Conservation (phyloP, 192 early-diverging fungal genomes). For the Linnemannia elongata region DNA sequence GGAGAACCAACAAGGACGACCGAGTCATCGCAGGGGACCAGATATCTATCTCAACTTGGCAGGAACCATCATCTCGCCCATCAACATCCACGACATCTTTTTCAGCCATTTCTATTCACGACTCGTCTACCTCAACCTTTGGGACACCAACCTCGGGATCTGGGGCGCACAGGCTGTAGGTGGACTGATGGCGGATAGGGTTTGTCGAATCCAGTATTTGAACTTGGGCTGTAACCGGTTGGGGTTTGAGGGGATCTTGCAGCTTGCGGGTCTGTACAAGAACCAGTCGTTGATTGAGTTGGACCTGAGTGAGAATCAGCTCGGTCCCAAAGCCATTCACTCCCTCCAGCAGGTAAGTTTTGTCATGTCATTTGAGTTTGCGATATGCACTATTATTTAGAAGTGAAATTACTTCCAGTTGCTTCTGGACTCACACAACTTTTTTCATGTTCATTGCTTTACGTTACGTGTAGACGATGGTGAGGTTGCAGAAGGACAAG, state of each 20-base stretch:
- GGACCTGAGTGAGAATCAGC: slow-evolving; percentile 48
- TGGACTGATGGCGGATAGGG: slow-evolving; percentile 46
- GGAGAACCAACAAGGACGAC: slow-evolving; percentile 24
- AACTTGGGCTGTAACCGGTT: slow-evolving; percentile 50
- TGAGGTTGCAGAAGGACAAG: slow-evolving; percentile 32
- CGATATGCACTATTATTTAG: background rate
- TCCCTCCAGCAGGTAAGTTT: slow-evolving; percentile 40
- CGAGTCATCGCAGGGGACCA: slow-evolving; percentile 15
- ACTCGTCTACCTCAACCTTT: slow-evolving; percentile 41
- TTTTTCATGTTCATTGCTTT: background rate
- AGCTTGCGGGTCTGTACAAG: slow-evolving; percentile 45
- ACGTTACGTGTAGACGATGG: slow-evolving; percentile 28
- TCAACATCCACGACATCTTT: slow-evolving; percentile 45
- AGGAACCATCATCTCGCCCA: slow-evolving; percentile 38
- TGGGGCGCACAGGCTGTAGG: slow-evolving; percentile 57
- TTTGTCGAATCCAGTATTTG: slow-evolving; percentile 43
- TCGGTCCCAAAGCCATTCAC: slow-evolving; percentile 39
- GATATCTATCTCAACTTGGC: slow-evolving; percentile 50
- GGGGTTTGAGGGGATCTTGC: slow-evolving; percentile 43
- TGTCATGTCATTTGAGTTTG: background rate
- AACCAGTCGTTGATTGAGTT: slow-evolving; percentile 48
- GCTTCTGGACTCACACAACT: background rate
- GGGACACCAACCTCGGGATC: slow-evolving; percentile 50
- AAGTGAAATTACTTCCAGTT: background rate
- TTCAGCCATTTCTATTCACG: slow-evolving; percentile 43